Base-by-base conservation (phyloP, 1,139 yeast genomes). In the Candida tropicalis region DNA sequence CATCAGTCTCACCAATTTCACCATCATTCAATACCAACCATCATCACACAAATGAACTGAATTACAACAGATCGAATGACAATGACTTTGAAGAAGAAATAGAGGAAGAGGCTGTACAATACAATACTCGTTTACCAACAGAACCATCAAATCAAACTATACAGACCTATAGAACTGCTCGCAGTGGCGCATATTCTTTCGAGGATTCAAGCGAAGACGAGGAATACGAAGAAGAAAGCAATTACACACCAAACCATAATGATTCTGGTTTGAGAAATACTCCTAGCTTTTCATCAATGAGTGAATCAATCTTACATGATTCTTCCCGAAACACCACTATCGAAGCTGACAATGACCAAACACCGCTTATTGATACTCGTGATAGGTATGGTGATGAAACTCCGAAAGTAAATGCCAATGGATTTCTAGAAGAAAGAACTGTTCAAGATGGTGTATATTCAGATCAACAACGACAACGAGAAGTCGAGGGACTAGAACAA, bases 251-350 rank as follows among this genome's bases (percentile, higher is more conserved):
- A 16, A 29, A 40, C 25, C 34, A 31, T 2, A 24, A 40, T 16
- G 39, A 31, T 13, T 13, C 15, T 24, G 16, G 23, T 20, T 13
- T 29, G 12, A 27, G 26, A 16, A 12, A 15, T 15, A 34, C 34
- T 2, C 70, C 64, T 2, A 63, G 73, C 43, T 66, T 68, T 47
- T 56, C 68, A 2, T 64, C 72, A 32, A 68, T 67, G 38, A 67
- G 66, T 48, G 56, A 63, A 10, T 63, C 70, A 15, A 49, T 66
- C n/a, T 48, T 67, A 26, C 56, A 60, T 33, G 59, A 58, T 26
- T 45, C 48, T 24, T 20, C 50, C 39, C 13, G 35, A 45, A 29
- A 44, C 40, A 20, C 35, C 28, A 11, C 25, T 17, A 27, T 37
- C 5, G 39, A 12, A 20, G 20, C 13, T 9, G 70, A 64, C 40